Evolutionary conservation across 495 filamentous ascomycete species (phyloP), one percentile per base, ranked within the genome.

Genomic region (Penicillium crystallinum): DNA sequence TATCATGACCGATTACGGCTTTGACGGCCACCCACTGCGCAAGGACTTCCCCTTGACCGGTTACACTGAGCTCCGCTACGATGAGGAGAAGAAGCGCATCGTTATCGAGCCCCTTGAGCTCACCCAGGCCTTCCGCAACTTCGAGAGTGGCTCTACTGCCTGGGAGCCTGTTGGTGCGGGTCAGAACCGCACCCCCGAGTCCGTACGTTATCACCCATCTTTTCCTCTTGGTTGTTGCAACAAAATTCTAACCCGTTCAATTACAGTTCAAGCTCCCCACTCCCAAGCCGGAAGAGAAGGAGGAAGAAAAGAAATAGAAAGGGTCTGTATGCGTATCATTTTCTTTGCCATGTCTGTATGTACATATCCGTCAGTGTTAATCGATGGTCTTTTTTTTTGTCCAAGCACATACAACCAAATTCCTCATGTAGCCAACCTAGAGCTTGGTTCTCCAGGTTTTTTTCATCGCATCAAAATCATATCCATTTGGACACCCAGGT

Each of bases 1-100:
- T 58, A 97, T 99, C 76, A 95, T 99, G 92, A 99, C 95, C 35
- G 95, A 99, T 65, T 99, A 99, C 71, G 95, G 95, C 42, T 99
- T 99, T 65, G 95, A 99, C 67, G 95, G 95, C 18, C 92, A 97
- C 77, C 95, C 95, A 8, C 74, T 99, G 64, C 79, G 95, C 66
- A 99, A 99, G 73, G 95, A 99, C 64, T 99, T 99, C 72, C 95
- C 95, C 25, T 74, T 97, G 69, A 97, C 95, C 18, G 95, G 95
- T 34, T 99, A 99, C 77, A 99, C 95, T 46, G 95, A 99, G 81
- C 86, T 99, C 45, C 79, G 95, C 54, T 99, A 90, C 62, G 92
- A 97, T 63, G 95, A 99, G 70, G 95, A 97, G 82, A 99, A 97
- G 87, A 97, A 99, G 82, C 81, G 95, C 47, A 96, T 97, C 67